Base-by-base conservation (phyloP, 108 stramenopile species). In the Aurantiochytrium sp. region DNA sequence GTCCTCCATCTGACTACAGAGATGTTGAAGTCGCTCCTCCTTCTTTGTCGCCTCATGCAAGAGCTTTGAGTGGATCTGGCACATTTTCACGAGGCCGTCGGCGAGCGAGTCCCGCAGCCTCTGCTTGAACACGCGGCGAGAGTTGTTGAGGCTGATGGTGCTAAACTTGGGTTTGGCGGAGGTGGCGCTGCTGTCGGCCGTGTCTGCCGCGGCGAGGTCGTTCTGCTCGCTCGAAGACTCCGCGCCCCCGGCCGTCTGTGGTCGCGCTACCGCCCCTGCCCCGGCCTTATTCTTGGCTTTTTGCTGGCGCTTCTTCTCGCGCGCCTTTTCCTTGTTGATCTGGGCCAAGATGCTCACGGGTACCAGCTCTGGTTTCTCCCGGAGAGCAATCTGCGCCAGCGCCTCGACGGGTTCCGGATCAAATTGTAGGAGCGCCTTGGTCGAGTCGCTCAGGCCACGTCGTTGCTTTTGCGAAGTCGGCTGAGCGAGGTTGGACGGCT, bases 141-240 rank as follows among this genome's bases (percentile, higher is more conserved):
- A 48, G 30, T 81, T 81, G 45, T 81, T 81, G 73, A 81, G 73
- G 73, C 73, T 81, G 73, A 81, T 81, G 12, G 73, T 48, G 73
- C 73, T 81, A 2, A 81, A 81, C 27, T 48, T 41, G n/a, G 73
- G 73, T 48, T 81, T 81, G 1, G n/a, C 73, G 6, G 6, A 6
- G 15, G 73, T 17, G 12, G n/a, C 45, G 42, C 6, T 81, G 39
- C 45, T 24, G 6, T 81, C 45, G 24, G 12, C 32, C 4, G 73
- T n/a, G n/a, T n/a, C n/a, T n/a, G n/a, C n/a, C n/a, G n/a, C n/a
- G n/a, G n/a, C n/a, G n/a, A n/a, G n/a, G n/a, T n/a, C n/a, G n/a
- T n/a, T n/a, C n/a, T n/a, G n/a, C n/a, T n/a, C n/a, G n/a, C n/a
- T n/a, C n/a, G n/a, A n/a, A n/a, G n/a, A n/a, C n/a, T n/a, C n/a